Conservation (phyloP, 805 yeast genomes). For the Saccharomycopsis vini region DNA sequence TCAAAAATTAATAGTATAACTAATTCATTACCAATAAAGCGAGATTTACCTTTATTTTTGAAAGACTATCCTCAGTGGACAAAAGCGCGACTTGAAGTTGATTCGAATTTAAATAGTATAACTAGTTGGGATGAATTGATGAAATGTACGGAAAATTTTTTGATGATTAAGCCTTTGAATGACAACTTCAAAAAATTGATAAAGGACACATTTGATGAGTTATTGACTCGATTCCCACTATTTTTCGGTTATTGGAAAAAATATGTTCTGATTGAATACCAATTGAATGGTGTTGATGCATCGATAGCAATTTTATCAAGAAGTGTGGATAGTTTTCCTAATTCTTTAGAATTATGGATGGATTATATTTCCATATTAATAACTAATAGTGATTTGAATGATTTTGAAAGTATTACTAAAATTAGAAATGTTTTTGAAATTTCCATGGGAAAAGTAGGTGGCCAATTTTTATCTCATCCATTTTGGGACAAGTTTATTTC, state of each 20-base stretch:
- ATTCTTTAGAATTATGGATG: conserved; percentile 57
- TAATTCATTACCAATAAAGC: too few relatives aligned
- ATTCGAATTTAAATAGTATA: conserved; percentile 4
- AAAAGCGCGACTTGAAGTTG: conserved; percentile 21
- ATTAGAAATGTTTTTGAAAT: conserved; percentile 37
- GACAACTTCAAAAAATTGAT: conserved; percentile 16
- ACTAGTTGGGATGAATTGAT: conserved; percentile 15
- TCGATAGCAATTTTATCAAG: conserved; percentile 38
- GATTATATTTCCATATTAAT: conserved; percentile 51
- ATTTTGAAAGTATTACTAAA: conserved; percentile 21
- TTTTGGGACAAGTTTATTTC: conserved; percentile 76
- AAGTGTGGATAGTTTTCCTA: conserved; percentile 40
- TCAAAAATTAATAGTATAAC: too few relatives aligned
- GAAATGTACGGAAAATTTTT: conserved; percentile 5
- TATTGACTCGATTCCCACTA: conserved; percentile 50
- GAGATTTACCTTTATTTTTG: too few relatives aligned
- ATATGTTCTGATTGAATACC: conserved; percentile 46
- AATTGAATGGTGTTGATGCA: conserved; percentile 43
- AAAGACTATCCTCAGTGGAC: conserved; percentile 23
- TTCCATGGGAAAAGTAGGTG: conserved; percentile 49
- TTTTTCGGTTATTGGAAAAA: conserved; percentile 57
- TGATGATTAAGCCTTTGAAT: conserved; percentile 10
- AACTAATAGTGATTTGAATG: conserved; percentile 29
- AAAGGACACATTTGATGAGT: conserved; percentile 29
- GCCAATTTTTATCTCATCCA: conserved; percentile 66